Percentiles rank a stretch among this genome's conserved stretches.
These are phyloP conservation scores for Clarireedia hainanense DNA, from an alignment of 2,329 filamentous ascomycete genomes.

Conservation along the genomic window DNA sequence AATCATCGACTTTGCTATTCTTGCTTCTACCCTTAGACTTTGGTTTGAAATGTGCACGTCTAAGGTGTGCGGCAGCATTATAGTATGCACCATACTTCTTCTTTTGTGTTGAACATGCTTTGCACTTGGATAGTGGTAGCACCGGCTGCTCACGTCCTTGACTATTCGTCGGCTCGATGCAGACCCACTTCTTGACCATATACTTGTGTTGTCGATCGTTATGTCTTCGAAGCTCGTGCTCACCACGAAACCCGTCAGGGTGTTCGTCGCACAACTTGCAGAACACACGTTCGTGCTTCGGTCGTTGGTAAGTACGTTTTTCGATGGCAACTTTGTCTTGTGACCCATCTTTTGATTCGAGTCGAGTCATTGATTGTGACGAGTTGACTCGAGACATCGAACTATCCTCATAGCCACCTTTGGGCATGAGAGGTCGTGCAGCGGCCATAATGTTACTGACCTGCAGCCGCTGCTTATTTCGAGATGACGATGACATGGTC, in stretches of 20 bases:
- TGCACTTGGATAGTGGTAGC: conserved; percentile 53
- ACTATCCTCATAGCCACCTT: conserved; percentile 24
- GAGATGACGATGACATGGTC: conserved; percentile 24
- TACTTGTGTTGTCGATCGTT: conserved; percentile 56
- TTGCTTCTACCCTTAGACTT: conserved; percentile 40
- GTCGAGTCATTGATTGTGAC: conserved; percentile 24
- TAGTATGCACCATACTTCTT: conserved; percentile 91
- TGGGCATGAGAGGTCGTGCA: conserved; percentile 25
- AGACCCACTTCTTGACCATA: conserved; percentile 49
- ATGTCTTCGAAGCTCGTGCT: conserved; percentile 75
- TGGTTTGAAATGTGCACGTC: conserved; percentile 79
- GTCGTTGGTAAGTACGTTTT: conserved; percentile 29
- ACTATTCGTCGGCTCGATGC: conserved; percentile 48
- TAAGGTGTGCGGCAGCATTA: conserved; percentile 85
- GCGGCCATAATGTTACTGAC: conserved; percentile 22
- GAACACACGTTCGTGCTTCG: conserved; percentile 27
- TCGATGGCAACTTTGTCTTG: conserved; percentile 26
- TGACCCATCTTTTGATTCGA: conserved; percentile 26
- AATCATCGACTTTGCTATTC: conserved; percentile 26
- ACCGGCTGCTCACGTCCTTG: conserved; percentile 41
- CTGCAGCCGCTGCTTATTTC: conserved; percentile 27
- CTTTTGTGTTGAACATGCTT: conserved; percentile 70
- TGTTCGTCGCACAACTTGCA: conserved; percentile 75
- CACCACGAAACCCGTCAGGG: conserved; percentile 80
- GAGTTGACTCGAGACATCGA: conserved; percentile 24